phyloP scores from a whole-genome alignment of 2,329 filamentous ascomycete genomes.

The Herpotrichia juniperi region DNA sequence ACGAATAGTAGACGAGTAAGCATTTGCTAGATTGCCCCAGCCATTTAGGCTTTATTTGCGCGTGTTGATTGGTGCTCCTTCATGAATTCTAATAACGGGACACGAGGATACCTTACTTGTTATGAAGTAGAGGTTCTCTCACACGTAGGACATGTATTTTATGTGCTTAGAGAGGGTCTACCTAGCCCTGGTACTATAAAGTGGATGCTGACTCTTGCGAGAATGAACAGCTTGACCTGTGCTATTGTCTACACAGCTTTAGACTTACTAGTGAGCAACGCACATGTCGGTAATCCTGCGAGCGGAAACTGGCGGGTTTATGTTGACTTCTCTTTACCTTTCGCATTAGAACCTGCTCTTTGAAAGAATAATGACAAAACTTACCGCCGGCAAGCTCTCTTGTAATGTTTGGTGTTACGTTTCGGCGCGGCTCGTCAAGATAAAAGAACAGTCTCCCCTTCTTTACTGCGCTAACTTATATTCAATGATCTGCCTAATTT shows the following conservation, averaged over 20 bases:
- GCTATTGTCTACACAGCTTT: slow-evolving; percentile 2
- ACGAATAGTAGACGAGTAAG: slow-evolving; percentile 27
- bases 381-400: no score
- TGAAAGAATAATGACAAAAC: no score
- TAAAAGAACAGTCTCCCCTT: no score
- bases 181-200: slow-evolving; percentile 15
- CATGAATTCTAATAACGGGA: background rate
- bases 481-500: no score
- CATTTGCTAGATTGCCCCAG: slow-evolving; percentile 21
- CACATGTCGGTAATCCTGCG: background rate
- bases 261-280: background rate
- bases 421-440: no score
- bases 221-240: slow-evolving; percentile 20
- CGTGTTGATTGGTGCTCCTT: slow-evolving; percentile 11
- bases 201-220: slow-evolving; percentile 20
- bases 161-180: slow-evolving; percentile 14
- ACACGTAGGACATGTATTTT: slow-evolving; percentile 13
- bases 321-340: background rate
- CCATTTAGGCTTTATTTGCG: slow-evolving; percentile 19
- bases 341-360: no score
- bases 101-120: slow-evolving; percentile 13
- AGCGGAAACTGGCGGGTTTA: background rate
- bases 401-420: no score
- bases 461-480: no score
- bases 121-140: slow-evolving; percentile 13